Evolutionary conservation across 2,329 filamentous ascomycete species (phyloP).

Genomic region (Pseudocercospora fijiensis): DNA sequence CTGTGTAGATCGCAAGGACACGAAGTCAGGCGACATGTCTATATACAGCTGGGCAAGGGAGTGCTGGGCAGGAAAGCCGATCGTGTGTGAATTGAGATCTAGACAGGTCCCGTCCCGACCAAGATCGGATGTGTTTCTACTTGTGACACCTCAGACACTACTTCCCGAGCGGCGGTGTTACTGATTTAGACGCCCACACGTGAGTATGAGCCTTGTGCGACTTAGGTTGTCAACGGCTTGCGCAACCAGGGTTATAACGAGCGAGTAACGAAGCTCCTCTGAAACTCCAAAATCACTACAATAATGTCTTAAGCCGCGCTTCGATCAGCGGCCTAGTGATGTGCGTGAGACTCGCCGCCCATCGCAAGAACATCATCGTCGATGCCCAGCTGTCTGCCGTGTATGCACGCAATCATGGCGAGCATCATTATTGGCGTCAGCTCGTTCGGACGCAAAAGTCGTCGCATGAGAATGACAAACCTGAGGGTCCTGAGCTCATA

Average conservation of each 20-base stretch:
- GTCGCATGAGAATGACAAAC: slow-evolving; percentile 7
- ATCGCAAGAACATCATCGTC: slow-evolving; percentile 23
- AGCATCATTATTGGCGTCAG: slow-evolving; percentile 8
- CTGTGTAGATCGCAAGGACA: background rate
- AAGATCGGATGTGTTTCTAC: slow-evolving; percentile 17
- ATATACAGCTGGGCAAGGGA: background rate
- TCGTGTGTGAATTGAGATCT: slow-evolving; percentile 13
- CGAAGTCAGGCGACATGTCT: background rate
- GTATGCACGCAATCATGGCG: slow-evolving; percentile 25
- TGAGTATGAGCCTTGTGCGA: slow-evolving; percentile 11
- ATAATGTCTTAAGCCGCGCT: slow-evolving; percentile 8
- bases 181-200: slow-evolving; percentile 10
- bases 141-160: slow-evolving; percentile 8
- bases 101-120: slow-evolving; percentile 8
- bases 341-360: slow-evolving; percentile 3
- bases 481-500: background rate
- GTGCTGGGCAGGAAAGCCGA: slow-evolving; percentile 7
- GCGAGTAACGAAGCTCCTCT: slow-evolving; percentile 1
- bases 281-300: slow-evolving; percentile 4
- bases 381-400: slow-evolving; percentile 21
- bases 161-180: slow-evolving; percentile 9
- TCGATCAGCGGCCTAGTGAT: slow-evolving; percentile 12
- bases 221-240: slow-evolving; percentile 9
- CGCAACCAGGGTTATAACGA: background rate
- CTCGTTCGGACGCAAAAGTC: background rate